phyloP scores from a whole-genome alignment of 441 rosid genomes.

The Syzygium malaccense region DNA sequence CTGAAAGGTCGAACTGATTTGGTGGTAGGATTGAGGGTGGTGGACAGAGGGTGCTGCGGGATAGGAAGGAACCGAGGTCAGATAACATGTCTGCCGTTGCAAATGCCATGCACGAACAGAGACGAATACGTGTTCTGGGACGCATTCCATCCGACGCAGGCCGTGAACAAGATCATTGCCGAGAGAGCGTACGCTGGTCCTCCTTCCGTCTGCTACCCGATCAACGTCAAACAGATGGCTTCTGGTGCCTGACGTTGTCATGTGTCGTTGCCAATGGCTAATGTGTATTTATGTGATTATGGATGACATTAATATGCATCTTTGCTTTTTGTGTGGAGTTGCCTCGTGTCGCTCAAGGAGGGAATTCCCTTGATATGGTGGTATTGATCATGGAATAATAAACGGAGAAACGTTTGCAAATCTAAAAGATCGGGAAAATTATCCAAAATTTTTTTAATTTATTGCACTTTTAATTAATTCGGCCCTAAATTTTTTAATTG shows the following conservation, averaged over 20 bases:
- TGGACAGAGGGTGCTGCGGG: constrained; percentile 55
- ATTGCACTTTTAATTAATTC: no score
- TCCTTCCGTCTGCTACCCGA: constrained; percentile 41
- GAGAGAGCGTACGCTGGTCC: constrained; percentile 38
- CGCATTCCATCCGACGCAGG: constrained; percentile 50
- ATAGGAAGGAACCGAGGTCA: constrained; percentile 41
- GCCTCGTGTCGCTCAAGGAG: neutral
- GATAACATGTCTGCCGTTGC: constrained; percentile 45
- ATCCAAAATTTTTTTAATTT: no score
- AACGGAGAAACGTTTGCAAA: neutral
- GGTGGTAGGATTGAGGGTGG: constrained; percentile 29
- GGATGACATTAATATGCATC: neutral
- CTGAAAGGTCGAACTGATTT: neutral
- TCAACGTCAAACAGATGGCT: constrained; percentile 44
- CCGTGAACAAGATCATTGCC: constrained; percentile 42
- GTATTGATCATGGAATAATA: neutral
- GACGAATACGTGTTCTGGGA: constrained; percentile 54
- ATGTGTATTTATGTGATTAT: neutral
- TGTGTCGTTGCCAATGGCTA: neutral
- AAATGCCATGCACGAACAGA: constrained; percentile 40
- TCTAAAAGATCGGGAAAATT: neutral
- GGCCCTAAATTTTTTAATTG: no score
- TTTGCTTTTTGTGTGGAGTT: neutral
- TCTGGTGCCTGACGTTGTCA: neutral
- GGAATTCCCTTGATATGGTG: neutral